phyloP scores from a whole-genome alignment of 805 yeast genomes.

The Candida quercuum region DNA sequence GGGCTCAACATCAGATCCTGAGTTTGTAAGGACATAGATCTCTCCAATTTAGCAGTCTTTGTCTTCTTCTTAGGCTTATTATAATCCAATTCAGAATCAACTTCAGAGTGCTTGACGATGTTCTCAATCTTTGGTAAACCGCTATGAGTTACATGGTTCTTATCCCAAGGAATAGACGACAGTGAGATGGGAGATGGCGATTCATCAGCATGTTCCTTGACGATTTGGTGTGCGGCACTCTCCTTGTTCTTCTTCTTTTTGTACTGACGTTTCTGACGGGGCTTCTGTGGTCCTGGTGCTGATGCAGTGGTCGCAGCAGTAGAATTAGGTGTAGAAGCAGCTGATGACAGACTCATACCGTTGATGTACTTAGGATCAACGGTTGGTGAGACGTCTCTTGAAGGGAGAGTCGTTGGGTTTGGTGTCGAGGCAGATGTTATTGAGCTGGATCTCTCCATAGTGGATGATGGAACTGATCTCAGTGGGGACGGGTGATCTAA shows the following conservation, averaged over 20 bases:
- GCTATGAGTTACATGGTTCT: neutral
- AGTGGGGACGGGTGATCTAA: neutral
- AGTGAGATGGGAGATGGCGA: slow-evolving; percentile 23
- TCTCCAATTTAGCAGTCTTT: slow-evolving; percentile 11
- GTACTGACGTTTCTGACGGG: slow-evolving; percentile 17
- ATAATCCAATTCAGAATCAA: neutral
- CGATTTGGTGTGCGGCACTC: neutral
- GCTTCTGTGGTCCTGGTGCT: slow-evolving; percentile 1
- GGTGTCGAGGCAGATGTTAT: slow-evolving; percentile 8
- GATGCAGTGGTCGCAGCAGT: neutral
- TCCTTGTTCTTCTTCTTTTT: slow-evolving; percentile 19
- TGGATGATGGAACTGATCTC: neutral
- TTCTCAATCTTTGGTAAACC: slow-evolving; percentile 9
- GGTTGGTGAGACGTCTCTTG: slow-evolving; percentile 18
- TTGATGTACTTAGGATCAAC: slow-evolving; percentile 21
- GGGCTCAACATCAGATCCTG: slow-evolving; percentile 7
- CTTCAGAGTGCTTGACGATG: neutral
- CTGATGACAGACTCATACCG: slow-evolving; percentile 7
- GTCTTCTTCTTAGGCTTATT: slow-evolving; percentile 11
- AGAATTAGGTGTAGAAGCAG: neutral
- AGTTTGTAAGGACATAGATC: slow-evolving; percentile 13
- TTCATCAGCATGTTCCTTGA: slow-evolving; percentile 8
- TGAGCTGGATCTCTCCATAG: neutral
- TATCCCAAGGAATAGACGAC: neutral
- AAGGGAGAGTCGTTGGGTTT: neutral